Base-by-base conservation (phyloP, 257 asterid species). In the Nicotiana tabacum region DNA sequence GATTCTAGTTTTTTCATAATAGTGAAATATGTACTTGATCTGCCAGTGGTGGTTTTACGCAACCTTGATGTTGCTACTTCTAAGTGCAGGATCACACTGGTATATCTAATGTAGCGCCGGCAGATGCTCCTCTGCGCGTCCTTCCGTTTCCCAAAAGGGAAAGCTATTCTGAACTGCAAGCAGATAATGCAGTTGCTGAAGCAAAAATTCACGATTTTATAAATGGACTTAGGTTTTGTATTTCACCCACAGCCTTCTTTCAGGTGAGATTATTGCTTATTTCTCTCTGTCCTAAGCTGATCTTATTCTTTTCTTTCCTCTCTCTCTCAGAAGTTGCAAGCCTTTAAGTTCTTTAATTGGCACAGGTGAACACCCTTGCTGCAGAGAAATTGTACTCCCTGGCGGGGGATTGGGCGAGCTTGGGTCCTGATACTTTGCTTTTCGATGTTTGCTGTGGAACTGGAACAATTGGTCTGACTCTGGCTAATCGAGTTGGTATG, bases 361-460 rank as follows among this genome's bases (percentile, higher is more conserved):
- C 83, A 84, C 95, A 96, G 99, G 99, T 96, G 80, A 96, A 94
- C 90, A 93, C 97, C 82, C 97, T 90, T 85, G 98, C 98, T 77
- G 99, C 99, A 48, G 99, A 96, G 85, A 94, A 92, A 85, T 83
- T 96, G 90, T 96, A 94, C 84, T 89, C 94, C 46, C 97, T 96
- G 81, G 98, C 99, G 83, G 98, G 99, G 60, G 98, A 96, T 87
- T 96, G 99, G 99, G 99, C 98, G 53, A 89, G 83, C 80, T 85
- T 96, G 84, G 97, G 97, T 69, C 97, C 98, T 17, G 98, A 94
- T 85, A 94, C 98, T 9, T 86, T 96, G 83, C 97, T 96, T 86
- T 96, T 96, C 72, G 99, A 96, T 85, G 74, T 96, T 84, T 96
- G 99, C 90, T 96, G 99, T 83, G 99, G 99, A 56, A 96, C 99